Percentiles rank a stretch among this genome's conserved stretches.
phyloP scores from a whole-genome alignment of 805 yeast species.

The Saccharomycopsis sp. region DNA sequence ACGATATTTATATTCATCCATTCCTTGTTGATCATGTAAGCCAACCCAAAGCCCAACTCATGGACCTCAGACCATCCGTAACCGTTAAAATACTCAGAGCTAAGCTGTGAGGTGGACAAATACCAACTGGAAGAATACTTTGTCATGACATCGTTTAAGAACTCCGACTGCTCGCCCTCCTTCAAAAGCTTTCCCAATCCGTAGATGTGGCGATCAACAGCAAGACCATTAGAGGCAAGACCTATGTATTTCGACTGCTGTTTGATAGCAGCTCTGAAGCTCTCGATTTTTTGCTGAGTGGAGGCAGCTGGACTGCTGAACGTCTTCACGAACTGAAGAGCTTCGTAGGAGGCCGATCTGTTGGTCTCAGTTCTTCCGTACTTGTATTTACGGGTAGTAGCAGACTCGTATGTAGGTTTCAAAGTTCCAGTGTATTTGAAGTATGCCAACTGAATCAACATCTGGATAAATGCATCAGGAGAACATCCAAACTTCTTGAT shows the following conservation, averaged over 20 bases:
- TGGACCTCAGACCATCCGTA: conserved; percentile 96
- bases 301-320: conserved; percentile 52
- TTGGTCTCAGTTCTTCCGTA: conserved; percentile 95
- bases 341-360: conserved; percentile 71
- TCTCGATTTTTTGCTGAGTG: conserved; percentile 44
- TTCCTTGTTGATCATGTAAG: conserved; percentile 84
- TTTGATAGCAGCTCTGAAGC: conserved; percentile 65
- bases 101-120: conserved; percentile 81
- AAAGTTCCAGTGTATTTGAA: conserved; percentile 72
- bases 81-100: conserved; percentile 78
- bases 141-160: conserved; percentile 72
- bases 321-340: conserved; percentile 61
- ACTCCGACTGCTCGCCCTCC: conserved; percentile 53
- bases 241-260: conserved; percentile 70
- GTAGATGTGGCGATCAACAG: conserved; percentile 89
- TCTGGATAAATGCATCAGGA: conserved; percentile 91
- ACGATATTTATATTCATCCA: conserved; percentile 83
- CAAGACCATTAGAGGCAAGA: conserved; percentile 77
- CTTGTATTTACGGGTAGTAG: conserved; percentile 83
- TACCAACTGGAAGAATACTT: conserved; percentile 79
- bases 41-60: conserved; percentile 89
- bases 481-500: conserved; percentile 81
- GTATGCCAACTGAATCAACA: conserved; percentile 86
- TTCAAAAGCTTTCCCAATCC: conserved; percentile 73
- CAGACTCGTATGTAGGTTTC: conserved; percentile 93